Evolutionary conservation across 306 rosid species (phyloP), one percentile per base, ranked within the genome.

Genomic region (Cucurbita maxima): DNA sequence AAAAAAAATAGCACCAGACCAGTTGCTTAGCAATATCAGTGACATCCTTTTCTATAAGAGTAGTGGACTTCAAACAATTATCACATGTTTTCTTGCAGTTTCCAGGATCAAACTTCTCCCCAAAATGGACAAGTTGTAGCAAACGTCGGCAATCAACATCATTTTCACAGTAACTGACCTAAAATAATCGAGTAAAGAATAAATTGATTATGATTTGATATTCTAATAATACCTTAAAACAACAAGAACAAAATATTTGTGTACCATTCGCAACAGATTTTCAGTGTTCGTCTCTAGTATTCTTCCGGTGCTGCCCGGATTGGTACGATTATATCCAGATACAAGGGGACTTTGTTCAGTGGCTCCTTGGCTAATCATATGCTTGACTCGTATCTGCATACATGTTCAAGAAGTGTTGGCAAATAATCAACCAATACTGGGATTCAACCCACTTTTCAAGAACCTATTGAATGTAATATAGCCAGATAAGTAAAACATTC

Each of bases 111-210:
- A 94, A 90, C 79, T 87, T 94, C 77, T 94, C 97, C 78, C 99
- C 99, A 67, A 94, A 88, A 89, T 94, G 99, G 76, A 71, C 78
- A 57, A 94, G 97, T 85, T 94, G 99, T 66, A 94, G 84, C 80
- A 84, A 81, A 59, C 99, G 92, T 50, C 99, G 83, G 66, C 99
- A 94, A 76, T 94, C 97, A 76, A 88, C 99, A 74, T 84, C 87
- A 73, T 91, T 94, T 84, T 94, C 99, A 75, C 97, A 87, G 78
- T 94, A 94, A 80, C 97, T 87, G 76, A 94, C 89, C 99, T 94
- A 90, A 71, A 71, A 78, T 77, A 76, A 77, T 84, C n/a, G 62
- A 71, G 57, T 60, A 48, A 45, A 34, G 53, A 43, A 67, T 3
- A 67, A 41, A 71, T 74, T 67, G 19, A 75, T 75, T 9, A 12